Conservation (phyloP, 2,329 filamentous ascomycete genomes). For the Phialophora macrospora region DNA sequence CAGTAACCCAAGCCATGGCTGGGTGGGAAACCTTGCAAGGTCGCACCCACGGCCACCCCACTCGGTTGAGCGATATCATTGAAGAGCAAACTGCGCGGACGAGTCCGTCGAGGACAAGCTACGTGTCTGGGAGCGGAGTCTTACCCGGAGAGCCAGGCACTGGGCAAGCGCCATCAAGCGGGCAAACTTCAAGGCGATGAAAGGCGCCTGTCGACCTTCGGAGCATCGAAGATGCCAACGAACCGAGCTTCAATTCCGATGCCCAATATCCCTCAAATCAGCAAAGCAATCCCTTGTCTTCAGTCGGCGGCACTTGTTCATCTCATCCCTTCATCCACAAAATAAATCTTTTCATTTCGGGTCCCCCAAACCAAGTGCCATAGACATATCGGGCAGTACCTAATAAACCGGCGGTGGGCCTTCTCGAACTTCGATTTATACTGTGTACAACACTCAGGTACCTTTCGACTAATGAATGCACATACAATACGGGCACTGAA, state of each 20-base stretch:
- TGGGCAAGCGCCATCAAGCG: constrained; percentile 5
- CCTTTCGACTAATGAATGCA: constrained; percentile 5
- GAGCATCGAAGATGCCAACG: not conserved
- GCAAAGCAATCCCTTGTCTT: not conserved
- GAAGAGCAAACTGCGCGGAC: constrained; percentile 70
- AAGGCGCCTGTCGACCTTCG: not conserved
- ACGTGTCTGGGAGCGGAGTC: constrained; percentile 27
- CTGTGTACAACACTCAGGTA: not conserved
- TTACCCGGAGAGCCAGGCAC: constrained; percentile 15
- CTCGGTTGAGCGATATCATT: constrained; percentile 83
- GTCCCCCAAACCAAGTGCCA: not conserved
- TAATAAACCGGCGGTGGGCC: constrained; percentile 4
- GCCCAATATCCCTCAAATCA: not conserved
- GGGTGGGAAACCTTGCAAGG: constrained; percentile 77
- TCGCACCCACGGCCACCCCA: constrained; percentile 78
- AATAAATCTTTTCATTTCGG: not conserved
- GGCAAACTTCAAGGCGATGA: not conserved
- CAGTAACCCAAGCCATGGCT: constrained; percentile 50
- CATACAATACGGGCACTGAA: not conserved
- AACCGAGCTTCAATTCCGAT: not conserved
- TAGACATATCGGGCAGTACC: not conserved
- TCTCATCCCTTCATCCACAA: not conserved
- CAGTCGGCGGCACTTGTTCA: not conserved
- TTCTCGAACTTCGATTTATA: constrained; percentile 2
- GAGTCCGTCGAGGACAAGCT: constrained; percentile 70